phyloP scores from a whole-genome alignment of 345 rosid species.

The Geranium rotundifolium region DNA sequence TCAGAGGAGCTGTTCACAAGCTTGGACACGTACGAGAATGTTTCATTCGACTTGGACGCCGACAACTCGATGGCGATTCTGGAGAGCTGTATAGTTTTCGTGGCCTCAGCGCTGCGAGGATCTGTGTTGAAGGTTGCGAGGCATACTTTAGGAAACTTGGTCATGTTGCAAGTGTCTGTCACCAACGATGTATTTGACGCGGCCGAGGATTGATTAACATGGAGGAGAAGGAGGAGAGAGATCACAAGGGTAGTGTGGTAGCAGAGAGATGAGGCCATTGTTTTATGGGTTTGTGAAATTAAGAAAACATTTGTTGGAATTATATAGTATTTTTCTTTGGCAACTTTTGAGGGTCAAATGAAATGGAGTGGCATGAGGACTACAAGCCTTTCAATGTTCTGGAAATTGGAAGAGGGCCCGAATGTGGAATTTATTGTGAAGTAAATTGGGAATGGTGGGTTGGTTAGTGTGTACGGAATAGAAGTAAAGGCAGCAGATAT shows the following conservation, averaged over 20 bases:
- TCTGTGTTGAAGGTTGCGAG: background rate
- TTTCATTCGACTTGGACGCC: background rate
- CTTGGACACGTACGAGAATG: background rate
- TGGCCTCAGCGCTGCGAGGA: background rate
- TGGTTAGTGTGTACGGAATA: background rate
- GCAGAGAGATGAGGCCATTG: background rate
- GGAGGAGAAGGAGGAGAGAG: background rate
- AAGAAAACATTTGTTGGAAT: background rate
- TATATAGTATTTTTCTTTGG: background rate
- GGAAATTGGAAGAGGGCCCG: background rate
- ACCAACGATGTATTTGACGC: background rate
- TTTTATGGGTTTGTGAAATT: background rate
- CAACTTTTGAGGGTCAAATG: background rate
- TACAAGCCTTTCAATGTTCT: too few relatives aligned
- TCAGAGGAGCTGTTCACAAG: background rate
- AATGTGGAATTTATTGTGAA: background rate
- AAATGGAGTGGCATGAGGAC: background rate
- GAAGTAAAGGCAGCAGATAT: background rate
- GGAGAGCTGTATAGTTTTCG: background rate
- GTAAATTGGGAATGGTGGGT: background rate
- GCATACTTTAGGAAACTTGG: background rate
- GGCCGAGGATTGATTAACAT: background rate
- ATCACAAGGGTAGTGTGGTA: background rate
- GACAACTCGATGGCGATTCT: background rate
- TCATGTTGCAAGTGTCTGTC: background rate